Evolutionary conservation across 2,329 filamentous ascomycete species (phyloP).

Genomic region (Diaporthe ilicicola): DNA sequence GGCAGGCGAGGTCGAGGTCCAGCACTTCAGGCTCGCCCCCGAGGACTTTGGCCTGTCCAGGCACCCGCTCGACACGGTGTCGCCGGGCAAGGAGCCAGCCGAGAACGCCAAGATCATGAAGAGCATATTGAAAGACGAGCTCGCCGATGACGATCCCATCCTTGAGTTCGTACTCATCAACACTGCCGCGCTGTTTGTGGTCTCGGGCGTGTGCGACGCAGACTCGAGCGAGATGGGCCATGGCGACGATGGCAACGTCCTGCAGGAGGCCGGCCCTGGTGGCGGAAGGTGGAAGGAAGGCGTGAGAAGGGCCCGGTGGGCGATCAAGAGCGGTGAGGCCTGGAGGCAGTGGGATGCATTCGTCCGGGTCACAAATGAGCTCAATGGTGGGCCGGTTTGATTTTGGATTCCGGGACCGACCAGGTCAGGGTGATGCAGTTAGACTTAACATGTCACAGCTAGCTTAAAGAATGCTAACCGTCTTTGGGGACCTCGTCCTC

Average conservation of each 20-base stretch:
- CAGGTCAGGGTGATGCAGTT: not conserved
- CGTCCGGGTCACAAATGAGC: slow-evolving; percentile 78
- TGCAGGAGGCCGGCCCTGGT: slow-evolving; percentile 83
- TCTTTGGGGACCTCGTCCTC: not conserved
- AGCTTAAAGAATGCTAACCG: not conserved
- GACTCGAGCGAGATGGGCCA: slow-evolving; percentile 81
- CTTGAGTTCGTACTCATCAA: slow-evolving; percentile 96
- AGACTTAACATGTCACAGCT: not conserved
- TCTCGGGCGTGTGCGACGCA: slow-evolving; percentile 85
- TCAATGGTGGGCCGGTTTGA: slow-evolving; percentile 21
- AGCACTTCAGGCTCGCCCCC: slow-evolving; percentile 81
- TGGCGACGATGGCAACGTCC: slow-evolving; percentile 82
- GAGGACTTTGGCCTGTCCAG: slow-evolving; percentile 85
- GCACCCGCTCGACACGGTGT: slow-evolving; percentile 81
- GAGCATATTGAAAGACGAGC: slow-evolving; percentile 76
- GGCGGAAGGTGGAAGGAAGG: slow-evolving; percentile 96
- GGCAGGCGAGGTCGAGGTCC: slow-evolving; percentile 62
- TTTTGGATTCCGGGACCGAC: not conserved
- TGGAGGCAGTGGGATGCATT: slow-evolving; percentile 84
- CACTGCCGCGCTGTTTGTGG: slow-evolving; percentile 85
- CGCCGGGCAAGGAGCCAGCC: slow-evolving; percentile 82
- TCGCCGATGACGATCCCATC: slow-evolving; percentile 81
- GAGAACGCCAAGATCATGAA: slow-evolving; percentile 89
- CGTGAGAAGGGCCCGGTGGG: slow-evolving; percentile 85
- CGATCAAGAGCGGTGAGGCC: slow-evolving; percentile 86